Base-by-base conservation (phyloP, 305 asterid genomes). In the Fraxinus baroniana region DNA sequence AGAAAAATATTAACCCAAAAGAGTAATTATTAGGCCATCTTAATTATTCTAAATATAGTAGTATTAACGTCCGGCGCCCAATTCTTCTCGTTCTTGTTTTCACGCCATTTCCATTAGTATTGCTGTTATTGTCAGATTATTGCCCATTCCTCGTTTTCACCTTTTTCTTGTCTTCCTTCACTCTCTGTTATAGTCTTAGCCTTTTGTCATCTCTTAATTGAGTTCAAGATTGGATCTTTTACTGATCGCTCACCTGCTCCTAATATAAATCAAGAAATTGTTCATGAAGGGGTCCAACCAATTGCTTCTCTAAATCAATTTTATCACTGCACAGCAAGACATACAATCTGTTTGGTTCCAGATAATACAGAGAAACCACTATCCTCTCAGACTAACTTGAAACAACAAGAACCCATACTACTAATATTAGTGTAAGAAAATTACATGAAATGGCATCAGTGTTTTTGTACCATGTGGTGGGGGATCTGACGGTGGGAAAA, bases 401-500 rank as follows among this genome's bases (percentile, higher is more conserved):
- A 36, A 64, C 2, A 78, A 13, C 13, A 18, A 26, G 28, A 46
- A 73, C 4, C 57, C 57, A 4, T 33, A 46, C 84, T 28, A 72
- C 55, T 32, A 12, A 57, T 57, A 73, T 78, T 35, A 75, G 73
- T 13, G 36, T 52, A 33, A 66, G 33, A 44, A 62, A 80, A 64
- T 64, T 68, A 26, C 9, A 44, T 32, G 41, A 62, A 17, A 94
- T 96, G 99, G 97, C 97, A 9, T 92, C 99, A 55, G 91, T 96
- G 87, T 94, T 96, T 83, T 84, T 96, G 82, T 91, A 92, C 90
- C 99, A 96, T 85, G 99, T 96, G n/a, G 98, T 94, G 13, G 99
- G 99, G 82, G 99, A 96, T 94, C 95, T 96, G 86, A 96, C 99
- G 12, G 98, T 96, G 81, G 99, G 98, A 78, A 96, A 96, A 89